Base-by-base conservation (phyloP, 768 basidiomycete species). In the Melanogaster broomeanus region DNA sequence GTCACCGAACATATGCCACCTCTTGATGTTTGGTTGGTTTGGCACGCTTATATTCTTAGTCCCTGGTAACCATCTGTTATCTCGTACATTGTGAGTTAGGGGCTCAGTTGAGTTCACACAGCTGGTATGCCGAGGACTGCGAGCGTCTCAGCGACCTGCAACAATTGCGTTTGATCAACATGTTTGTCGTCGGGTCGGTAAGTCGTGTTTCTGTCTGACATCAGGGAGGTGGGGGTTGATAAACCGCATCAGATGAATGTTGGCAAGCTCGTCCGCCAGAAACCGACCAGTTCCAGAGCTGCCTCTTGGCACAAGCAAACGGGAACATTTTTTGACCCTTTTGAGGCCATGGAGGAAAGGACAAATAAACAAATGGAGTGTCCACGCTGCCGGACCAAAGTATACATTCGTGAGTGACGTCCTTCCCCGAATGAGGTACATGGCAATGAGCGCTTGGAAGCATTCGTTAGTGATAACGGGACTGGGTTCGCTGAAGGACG, bases 401-500 rank as follows among this genome's bases (percentile, higher is more conserved):
- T 64, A 43, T 60, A 58, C 24, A 61, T 55, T 27, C 66, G 74
- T 76, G 59, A 61, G 75, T 65, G n/a, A 28, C 15, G 30, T 2
- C 8, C 16, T 3, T 21, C 25, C 21, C 47, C 19, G 24, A 44
- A 18, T 24, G 15, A 9, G 6, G 2, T 10, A 19, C 27, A 7
- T 31, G 21, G 38, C 5, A 13, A 34, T 43, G 43, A 45, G 22
- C n/a, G 16, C 9, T 44, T n/a, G 42, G 38, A 25, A 83, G 81
- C 73, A 2, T 75, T 76, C 33, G 53, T 77, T 48, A 75, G 65
- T 5, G 60, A 58, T 6, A 53, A 61, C 0, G 77, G 75, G 1
- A 74, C 72, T 1, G 83, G 83, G 0, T 84, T 81, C 46, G 60
- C 77, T 0, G 80, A 82, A 53, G 62, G 58, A 19, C 62, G 60